These are phyloP conservation scores for Tubosaeta sp. DNA, from an alignment of 768 basidiomycete species.

Conservation along the genomic window DNA sequence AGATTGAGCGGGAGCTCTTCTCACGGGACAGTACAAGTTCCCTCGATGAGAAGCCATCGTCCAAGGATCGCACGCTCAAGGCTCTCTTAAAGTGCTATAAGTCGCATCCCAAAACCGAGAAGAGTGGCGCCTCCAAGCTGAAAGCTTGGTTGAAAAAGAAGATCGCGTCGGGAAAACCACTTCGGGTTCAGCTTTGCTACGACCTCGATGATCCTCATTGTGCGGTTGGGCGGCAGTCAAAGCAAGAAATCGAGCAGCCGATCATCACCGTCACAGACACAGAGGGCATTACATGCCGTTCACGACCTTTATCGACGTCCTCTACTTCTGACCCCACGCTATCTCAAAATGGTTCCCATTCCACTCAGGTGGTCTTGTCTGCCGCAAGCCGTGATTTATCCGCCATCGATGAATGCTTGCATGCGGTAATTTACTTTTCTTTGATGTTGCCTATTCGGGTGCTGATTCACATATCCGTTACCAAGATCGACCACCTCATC, in stretches of 20 bases:
- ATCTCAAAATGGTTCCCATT: conserved; percentile 39
- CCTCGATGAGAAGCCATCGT: conserved; percentile 22
- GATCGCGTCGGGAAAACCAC: conserved; percentile 37
- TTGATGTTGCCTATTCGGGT: conserved; percentile 7
- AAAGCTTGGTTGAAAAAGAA: conserved; percentile 66
- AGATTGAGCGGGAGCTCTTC: conserved; percentile 34
- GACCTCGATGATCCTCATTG: conserved; percentile 40
- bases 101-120: conserved; percentile 29
- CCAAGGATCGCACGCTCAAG: conserved; percentile 38
- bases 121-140: conserved; percentile 44
- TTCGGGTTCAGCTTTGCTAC: conserved; percentile 36
- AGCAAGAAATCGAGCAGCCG: conserved; percentile 19
- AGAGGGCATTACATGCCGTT: conserved; percentile 18
- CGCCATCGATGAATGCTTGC: conserved; percentile 49
- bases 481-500: conserved; percentile 55
- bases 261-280: conserved; percentile 22
- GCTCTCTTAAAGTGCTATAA: conserved; percentile 42
- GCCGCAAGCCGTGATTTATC: conserved; percentile 55
- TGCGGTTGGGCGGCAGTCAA: conserved; percentile 37
- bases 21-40: conserved; percentile 18
- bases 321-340: conserved; percentile 6
- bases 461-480: conserved; percentile 1
- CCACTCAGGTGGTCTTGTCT: conserved; percentile 46
- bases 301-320: conserved; percentile 4
- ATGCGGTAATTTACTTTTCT: conserved; percentile 40